A percentile compares a stretch with the other conserved stretches of the same genome.
These are phyloP conservation scores for Aspergillus terreus DNA, from an alignment of 2,329 filamentous ascomycete genomes.

Conservation along the genomic window DNA sequence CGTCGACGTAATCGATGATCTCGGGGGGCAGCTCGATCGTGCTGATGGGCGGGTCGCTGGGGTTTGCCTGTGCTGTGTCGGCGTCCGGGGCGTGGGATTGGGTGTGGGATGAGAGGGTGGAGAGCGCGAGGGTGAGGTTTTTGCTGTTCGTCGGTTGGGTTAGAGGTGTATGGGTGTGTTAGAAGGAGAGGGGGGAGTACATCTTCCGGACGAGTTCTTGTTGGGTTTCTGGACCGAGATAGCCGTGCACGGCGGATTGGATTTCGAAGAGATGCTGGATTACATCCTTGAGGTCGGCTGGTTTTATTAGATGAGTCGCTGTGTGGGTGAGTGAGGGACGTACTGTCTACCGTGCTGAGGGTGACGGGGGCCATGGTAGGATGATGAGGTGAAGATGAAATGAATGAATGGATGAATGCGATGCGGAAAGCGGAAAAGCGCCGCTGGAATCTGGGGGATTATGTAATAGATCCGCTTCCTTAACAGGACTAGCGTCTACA, in stretches of 20 bases:
- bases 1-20: conserved; percentile 61
- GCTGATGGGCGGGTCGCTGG: conserved; percentile 43
- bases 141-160: conserved; percentile 32
- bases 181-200: conserved; percentile 28
- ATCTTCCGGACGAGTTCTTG: conserved; percentile 57
- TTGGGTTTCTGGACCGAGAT: conserved; percentile 55
- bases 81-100: conserved; percentile 5
- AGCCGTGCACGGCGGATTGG: conserved; percentile 56
- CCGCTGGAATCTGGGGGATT: no score
- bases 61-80: conserved; percentile 31
- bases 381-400: background rate
- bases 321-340: conserved; percentile 2
- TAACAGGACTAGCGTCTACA: conserved; percentile 1
- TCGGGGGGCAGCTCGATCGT: conserved; percentile 57
- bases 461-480: no score
- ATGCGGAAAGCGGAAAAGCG: no score
- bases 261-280: conserved; percentile 62
- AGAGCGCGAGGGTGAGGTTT: conserved; percentile 52
- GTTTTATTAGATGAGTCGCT: background rate
- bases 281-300: conserved; percentile 56
- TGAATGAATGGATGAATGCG: background rate
- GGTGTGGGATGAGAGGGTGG: conserved; percentile 42
- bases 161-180: background rate
- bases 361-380: conserved; percentile 32
- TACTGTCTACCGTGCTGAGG: conserved; percentile 34